These are phyloP conservation scores for Phytophthora ohioensis DNA, from an alignment of 352 stramenopile genomes.

Conservation along the genomic window DNA sequence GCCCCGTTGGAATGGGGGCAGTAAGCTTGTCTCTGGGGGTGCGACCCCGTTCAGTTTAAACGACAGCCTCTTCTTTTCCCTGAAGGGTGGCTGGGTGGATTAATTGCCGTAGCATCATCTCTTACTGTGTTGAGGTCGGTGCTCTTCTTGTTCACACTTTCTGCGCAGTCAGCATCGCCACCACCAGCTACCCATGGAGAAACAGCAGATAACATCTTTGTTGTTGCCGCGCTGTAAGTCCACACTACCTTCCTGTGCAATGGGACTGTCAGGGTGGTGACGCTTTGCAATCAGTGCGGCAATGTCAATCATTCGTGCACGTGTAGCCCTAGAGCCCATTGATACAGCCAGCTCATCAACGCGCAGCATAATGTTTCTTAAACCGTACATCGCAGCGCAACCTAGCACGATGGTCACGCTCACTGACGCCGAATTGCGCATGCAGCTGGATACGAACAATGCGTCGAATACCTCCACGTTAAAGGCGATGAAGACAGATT, in stretches of 20 bases:
- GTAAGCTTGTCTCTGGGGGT: constrained; percentile 3
- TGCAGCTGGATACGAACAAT: constrained; percentile 45
- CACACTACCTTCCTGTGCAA: background rate
- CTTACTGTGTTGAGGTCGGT: background rate
- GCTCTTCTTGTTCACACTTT: background rate
- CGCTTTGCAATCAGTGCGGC: constrained; percentile 20
- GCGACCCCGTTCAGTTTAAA: constrained; percentile 13
- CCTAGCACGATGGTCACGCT: constrained; percentile 31
- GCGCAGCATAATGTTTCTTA: constrained; percentile 15
- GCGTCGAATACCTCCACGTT: constrained; percentile 47
- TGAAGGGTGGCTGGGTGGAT: constrained; percentile 7
- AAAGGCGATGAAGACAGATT: constrained; percentile 36
- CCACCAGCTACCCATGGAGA: background rate
- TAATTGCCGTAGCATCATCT: background rate
- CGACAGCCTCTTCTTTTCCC: constrained; percentile 1
- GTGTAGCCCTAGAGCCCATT: constrained; percentile 11
- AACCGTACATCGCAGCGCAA: constrained; percentile 10
- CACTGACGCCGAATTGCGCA: constrained; percentile 37
- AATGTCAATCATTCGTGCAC: constrained; percentile 22
- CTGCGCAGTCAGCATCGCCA: background rate
- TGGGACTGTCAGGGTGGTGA: constrained; percentile 13
- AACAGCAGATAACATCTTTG: constrained; percentile 2
- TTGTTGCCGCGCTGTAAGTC: background rate
- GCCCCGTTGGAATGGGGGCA: background rate
- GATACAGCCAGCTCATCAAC: constrained; percentile 22